A percentile compares a stretch with the other conserved stretches of the same genome.
Conservation (phyloP, 2,329 filamentous ascomycete genomes). For the Fusarium verrucosum region DNA sequence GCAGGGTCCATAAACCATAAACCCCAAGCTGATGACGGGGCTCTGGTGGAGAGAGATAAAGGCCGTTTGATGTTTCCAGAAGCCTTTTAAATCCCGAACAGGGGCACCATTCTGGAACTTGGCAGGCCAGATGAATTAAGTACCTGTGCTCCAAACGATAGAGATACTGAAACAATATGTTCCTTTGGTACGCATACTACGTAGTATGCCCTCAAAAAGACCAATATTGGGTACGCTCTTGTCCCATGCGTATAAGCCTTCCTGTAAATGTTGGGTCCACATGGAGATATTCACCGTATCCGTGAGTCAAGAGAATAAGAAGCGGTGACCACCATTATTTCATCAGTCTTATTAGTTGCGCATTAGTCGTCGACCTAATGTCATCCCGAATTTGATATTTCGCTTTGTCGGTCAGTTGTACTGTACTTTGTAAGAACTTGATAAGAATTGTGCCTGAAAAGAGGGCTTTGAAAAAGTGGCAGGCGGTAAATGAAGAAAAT, state of each 20-base stretch:
- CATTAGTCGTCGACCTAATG: slow-evolving; percentile 14
- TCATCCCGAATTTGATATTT: slow-evolving; percentile 11
- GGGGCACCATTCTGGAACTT: slow-evolving; percentile 8
- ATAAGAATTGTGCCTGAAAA: slow-evolving; percentile 16
- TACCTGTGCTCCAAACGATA: background rate
- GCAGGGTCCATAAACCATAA: slow-evolving; percentile 13
- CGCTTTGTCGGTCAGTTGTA: slow-evolving; percentile 37
- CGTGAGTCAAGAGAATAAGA: slow-evolving; percentile 20
- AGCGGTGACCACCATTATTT: slow-evolving; percentile 32
- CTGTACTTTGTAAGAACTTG: too few species aligned
- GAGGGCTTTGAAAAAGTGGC: slow-evolving; percentile 3
- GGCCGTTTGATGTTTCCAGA: slow-evolving; percentile 41
- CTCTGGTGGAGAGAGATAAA: slow-evolving; percentile 36
- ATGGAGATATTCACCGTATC: slow-evolving; percentile 23
- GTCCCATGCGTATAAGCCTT: slow-evolving; percentile 2
- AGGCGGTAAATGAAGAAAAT: background rate
- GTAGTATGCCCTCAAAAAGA: background rate
- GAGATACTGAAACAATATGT: background rate
- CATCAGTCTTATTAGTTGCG: slow-evolving; percentile 25
- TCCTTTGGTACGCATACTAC: background rate
- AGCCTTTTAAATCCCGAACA: slow-evolving; percentile 24
- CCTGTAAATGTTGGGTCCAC: slow-evolving; percentile 13
- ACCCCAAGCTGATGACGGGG: slow-evolving; percentile 1
- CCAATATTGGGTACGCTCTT: background rate
- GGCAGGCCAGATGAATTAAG: slow-evolving; percentile 1